A percentile compares a stretch with the other conserved stretches of the same genome.
Conservation (phyloP, 192 early-diverging fungal genomes). For the Entomortierella lignicola region DNA sequence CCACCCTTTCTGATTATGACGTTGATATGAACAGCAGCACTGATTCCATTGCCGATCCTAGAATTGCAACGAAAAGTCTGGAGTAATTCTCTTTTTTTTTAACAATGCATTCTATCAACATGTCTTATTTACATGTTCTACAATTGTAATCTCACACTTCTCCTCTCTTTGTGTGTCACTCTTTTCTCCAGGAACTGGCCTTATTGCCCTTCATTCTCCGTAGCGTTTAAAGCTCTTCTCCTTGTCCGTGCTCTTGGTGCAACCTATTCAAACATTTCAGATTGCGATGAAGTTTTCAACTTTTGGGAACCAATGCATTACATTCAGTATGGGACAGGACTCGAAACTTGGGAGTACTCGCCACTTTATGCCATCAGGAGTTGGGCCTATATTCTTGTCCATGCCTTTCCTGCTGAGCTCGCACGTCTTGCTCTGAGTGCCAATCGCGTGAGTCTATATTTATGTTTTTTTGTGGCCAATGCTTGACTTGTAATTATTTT, state of each 20-base stretch:
- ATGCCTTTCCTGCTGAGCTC: constrained; percentile 62
- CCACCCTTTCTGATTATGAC: constrained; percentile 4
- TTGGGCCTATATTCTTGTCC: constrained; percentile 79
- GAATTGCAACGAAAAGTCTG: not conserved
- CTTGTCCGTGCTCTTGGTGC: constrained; percentile 65
- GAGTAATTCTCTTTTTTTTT: too few relatives aligned
- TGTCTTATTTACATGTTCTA: too few relatives aligned
- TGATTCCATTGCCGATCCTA: not conserved
- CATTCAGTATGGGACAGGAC: constrained; percentile 82
- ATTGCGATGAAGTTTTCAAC: constrained; percentile 94
- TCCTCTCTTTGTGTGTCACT: too few relatives aligned
- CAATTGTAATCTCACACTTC: not conserved
- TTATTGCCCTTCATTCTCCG: constrained; percentile 61
- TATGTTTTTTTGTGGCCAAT: constrained; percentile 14
- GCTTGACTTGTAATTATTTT: not conserved
- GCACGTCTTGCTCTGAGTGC: constrained; percentile 58
- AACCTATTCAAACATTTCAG: constrained; percentile 68
- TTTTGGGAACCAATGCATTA: constrained; percentile 97
- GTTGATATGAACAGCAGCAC: constrained; percentile 9
- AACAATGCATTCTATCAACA: too few relatives aligned
- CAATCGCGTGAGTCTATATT: constrained; percentile 49
- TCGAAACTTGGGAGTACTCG: constrained; percentile 98
- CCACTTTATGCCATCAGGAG: constrained; percentile 90
- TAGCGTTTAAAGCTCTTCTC: constrained; percentile 66
- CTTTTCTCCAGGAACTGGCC: constrained; percentile 15